Percentiles rank a stretch among this genome's conserved stretches.
Conservation (phyloP, 805 yeast species). For the Nakazawaea sp. region DNA sequence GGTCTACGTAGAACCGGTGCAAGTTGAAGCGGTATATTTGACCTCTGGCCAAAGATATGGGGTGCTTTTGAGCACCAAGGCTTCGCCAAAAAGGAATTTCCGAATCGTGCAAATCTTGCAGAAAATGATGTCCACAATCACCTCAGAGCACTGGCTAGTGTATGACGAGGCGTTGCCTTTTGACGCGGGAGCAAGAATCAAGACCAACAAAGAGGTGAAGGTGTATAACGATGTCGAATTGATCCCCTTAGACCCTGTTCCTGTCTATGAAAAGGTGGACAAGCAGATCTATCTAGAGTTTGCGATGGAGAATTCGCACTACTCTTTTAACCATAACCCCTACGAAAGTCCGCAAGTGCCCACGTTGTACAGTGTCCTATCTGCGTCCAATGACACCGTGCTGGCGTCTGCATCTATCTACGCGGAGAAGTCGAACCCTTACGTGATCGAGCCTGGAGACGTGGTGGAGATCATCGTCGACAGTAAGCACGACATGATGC, state of each 20-base stretch:
- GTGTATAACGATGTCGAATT: slow-evolving; percentile 32
- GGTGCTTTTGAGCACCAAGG: slow-evolving; percentile 31
- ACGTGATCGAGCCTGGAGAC: slow-evolving; percentile 31
- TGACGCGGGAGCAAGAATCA: slow-evolving; percentile 28
- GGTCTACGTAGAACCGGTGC: slow-evolving; percentile 40
- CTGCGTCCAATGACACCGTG: slow-evolving; percentile 23
- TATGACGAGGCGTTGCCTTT: slow-evolving; percentile 18
- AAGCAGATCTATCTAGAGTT: slow-evolving; percentile 27
- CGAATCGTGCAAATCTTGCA: slow-evolving; percentile 32
- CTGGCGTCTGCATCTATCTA: slow-evolving; percentile 20
- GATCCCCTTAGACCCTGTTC: slow-evolving; percentile 14
- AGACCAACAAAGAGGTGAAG: slow-evolving; percentile 20
- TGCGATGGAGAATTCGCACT: slow-evolving; percentile 32
- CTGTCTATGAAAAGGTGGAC: slow-evolving; percentile 21
- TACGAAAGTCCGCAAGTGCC: slow-evolving; percentile 34
- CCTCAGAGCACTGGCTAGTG: slow-evolving; percentile 27
- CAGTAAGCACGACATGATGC: slow-evolving; percentile 34
- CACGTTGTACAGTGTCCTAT: slow-evolving; percentile 29
- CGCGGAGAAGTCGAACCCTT: slow-evolving; percentile 34
- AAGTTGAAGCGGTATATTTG: slow-evolving; percentile 38
- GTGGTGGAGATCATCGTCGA: slow-evolving; percentile 35
- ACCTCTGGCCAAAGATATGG: slow-evolving; percentile 34
- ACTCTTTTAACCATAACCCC: slow-evolving; percentile 34
- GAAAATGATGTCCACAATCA: slow-evolving; percentile 32
- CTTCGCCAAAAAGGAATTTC: slow-evolving; percentile 23